Evolutionary conservation across 2,329 filamentous ascomycete genomes (phyloP).

Genomic region (Colletotrichum zoysiae): DNA sequence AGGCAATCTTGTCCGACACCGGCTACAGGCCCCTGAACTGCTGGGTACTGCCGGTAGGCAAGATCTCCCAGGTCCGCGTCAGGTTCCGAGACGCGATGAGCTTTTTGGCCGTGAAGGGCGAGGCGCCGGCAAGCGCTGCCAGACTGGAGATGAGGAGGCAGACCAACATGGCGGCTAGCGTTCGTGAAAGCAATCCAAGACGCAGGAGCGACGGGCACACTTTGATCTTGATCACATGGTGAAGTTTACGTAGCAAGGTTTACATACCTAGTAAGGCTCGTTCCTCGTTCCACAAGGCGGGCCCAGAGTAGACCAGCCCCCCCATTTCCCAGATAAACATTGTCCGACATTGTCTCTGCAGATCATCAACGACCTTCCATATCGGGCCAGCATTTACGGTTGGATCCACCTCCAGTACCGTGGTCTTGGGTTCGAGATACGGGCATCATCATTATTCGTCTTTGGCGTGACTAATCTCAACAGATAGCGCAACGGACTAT

Average conservation of each 20-base stretch:
- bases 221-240: too few relatives aligned
- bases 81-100: background rate
- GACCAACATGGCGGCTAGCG: conserved; percentile 13
- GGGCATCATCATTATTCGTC: background rate
- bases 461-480: background rate
- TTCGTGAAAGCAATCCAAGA: background rate
- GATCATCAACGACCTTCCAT: conserved; percentile 34
- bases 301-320: conserved; percentile 19
- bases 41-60: conserved; percentile 45
- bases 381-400: conserved; percentile 5
- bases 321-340: conserved; percentile 21
- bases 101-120: conserved; percentile 11
- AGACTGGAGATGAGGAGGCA: conserved; percentile 6
- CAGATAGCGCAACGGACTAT: background rate
- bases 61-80: conserved; percentile 45
- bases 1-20: conserved; percentile 49
- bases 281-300: background rate
- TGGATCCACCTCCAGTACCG: background rate
- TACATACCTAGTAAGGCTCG: too few relatives aligned
- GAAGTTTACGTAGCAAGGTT: too few relatives aligned
- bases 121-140: conserved; percentile 20
- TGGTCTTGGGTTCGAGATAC: background rate
- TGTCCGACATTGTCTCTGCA: conserved; percentile 10
- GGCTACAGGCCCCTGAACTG: conserved; percentile 50
- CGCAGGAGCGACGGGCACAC: background rate